Evolutionary conservation across 2,329 filamentous ascomycete species (phyloP), one percentile per base, ranked within the genome.

Genomic region (Thermoascus crustaceus): DNA sequence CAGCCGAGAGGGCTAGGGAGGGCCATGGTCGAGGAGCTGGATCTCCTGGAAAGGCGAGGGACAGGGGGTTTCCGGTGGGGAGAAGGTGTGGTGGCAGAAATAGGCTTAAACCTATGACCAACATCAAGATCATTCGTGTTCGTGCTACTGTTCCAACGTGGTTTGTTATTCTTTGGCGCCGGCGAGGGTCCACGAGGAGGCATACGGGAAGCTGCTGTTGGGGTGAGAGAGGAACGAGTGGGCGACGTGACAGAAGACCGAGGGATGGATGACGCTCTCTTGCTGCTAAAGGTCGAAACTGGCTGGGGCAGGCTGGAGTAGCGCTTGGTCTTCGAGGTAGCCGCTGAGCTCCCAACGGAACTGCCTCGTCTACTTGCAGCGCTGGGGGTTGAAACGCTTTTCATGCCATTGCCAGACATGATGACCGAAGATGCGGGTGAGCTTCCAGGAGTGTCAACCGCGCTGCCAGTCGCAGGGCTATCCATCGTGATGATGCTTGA

Each of bases 401-500:
- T 69, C 47, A 64, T 68, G 43, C 62, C 66, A 48, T 66, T 72
- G 18, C 70, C 66, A 39, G 72, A 69, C 48, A 76, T 56, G 32
- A 81, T 60, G 13, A 82, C 66, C 13, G 78, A 82, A 10, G 78
- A 82, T 17, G 79, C 76, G 17, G 80, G 80, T 4, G 80, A 83
- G 63, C 77, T 85, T 30, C 79, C 77, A 0, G 81, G 81, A 0
- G 81, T 85, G 21, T 81, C 85, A 30, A 78, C 63, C 30, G 75
- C 73, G 49, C 84, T 89, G 42, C 73, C 79, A 7, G 75, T 64
- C 2, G 80, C 75, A 2, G 84, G 87, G 34, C 77, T 74, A 53
- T 93, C 86, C 46, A 84, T 84, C 2, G 85, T 93, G 3, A 94
- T 69, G 60, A 95, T 85, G 48, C 85, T 95, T 0, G 88, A 95